Evolutionary conservation across 352 stramenopile genomes (phyloP), one percentile per base, ranked within the genome.

Genomic region (Paralagenidium karlingii): DNA sequence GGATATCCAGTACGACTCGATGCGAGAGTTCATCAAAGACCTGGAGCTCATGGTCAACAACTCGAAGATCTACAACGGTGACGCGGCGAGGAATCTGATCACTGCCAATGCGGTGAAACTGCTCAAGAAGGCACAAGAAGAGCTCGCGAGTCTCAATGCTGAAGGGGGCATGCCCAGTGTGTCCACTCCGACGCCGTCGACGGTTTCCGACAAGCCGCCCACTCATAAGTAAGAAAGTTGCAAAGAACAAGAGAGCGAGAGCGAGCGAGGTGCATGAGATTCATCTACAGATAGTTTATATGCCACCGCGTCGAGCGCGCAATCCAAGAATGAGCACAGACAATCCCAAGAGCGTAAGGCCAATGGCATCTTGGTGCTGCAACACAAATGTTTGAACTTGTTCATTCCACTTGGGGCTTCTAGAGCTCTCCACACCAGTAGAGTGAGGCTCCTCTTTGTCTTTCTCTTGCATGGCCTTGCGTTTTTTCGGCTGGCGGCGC

Each of bases 21-120:
- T 86, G 67, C 70, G 74, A 8, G 68, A 84, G n/a, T 90, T 90
- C 26, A 65, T 88, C 36, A 83, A 83, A 45, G 77, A 90, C 36
- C 48, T 90, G 26, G 77, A 90, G 52, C 56, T 88, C n/a, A 83
- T 90, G 24, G 68, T 85, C 22, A 82, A 68, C 53, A 90, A 90
- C 57, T 90, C 77, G 38, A 74, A 76, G 37, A 56, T 73, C 15
- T 90, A 86, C 49, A 91, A 88, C 43, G 75, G 74, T 25, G 74
- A 88, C 24, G 60, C 68, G 10, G 50, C 60, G 10, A 64, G 63
- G 33, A 84, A 68, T 1, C 29, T 68, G 33, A 91, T 91, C 58
- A 91, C 77, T 2, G 57, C 63, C 9, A 88, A 88, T 36, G 77
- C 77, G 3, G 58, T 80, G 39, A 85, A 76, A 43, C 38, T 91